Evolutionary conservation across 2,329 filamentous ascomycete genomes (phyloP).

Genomic region (Didymellaceae sp.): DNA sequence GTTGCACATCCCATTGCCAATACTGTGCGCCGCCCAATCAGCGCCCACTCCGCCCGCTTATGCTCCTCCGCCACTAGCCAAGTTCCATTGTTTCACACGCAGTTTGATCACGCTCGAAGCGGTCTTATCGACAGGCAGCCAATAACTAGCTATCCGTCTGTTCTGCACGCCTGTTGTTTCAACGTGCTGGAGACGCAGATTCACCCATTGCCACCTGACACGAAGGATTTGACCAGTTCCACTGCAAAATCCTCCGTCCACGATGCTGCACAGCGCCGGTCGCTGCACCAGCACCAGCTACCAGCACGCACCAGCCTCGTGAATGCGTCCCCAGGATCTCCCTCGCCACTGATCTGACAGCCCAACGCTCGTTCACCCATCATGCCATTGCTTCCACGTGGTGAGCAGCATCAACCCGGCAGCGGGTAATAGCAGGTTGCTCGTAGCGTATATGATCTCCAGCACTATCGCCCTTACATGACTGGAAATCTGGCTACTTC

Average conservation of each 20-base stretch:
- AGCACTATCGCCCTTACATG: conserved; percentile 14
- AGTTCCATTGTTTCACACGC: conserved; percentile 42
- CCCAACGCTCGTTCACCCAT: conserved; percentile 12
- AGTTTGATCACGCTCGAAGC: conserved; percentile 41
- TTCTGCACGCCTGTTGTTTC: conserved; percentile 15
- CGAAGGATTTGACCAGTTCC: conserved; percentile 5
- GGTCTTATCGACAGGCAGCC: conserved; percentile 19
- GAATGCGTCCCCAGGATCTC: background rate
- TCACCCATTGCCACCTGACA: conserved; percentile 11
- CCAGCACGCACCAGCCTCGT: background rate
- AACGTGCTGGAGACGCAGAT: conserved; percentile 7
- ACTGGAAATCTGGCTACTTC: conserved; percentile 6
- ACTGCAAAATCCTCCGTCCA: conserved; percentile 11
- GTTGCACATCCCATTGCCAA: conserved; percentile 39
- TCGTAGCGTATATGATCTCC: conserved; percentile 17
- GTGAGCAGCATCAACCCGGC: conserved; percentile 16
- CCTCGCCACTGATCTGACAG: conserved; percentile 11
- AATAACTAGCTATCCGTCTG: conserved; percentile 11
- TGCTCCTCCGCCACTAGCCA: conserved; percentile 27
- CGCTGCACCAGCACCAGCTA: background rate
- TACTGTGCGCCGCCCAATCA: conserved; percentile 37
- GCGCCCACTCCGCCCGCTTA: conserved; percentile 12
- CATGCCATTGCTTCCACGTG: conserved; percentile 16
- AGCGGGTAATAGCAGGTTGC: conserved; percentile 10
- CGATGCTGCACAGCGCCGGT: conserved; percentile 1